These are phyloP conservation scores for Trifolium dubium DNA, from an alignment of 306 rosid genomes.

Conservation along the genomic window DNA sequence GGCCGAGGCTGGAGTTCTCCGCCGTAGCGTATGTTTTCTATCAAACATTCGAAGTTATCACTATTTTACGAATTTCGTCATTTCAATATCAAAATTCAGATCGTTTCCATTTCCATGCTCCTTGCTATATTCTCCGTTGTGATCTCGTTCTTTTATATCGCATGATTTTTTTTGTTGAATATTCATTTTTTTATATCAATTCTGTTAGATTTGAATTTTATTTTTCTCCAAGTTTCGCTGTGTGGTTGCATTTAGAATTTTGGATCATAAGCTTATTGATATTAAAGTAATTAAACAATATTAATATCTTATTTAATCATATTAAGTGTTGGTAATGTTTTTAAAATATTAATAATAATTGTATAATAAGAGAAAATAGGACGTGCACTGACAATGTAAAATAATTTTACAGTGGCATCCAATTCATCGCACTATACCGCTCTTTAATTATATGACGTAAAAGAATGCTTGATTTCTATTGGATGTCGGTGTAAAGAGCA, in stretches of 20 bases:
- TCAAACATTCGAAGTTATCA: no score
- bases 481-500: no score
- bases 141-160: background rate
- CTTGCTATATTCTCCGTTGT: background rate
- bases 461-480: no score
- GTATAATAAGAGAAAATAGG: no score
- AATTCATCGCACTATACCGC: no score
- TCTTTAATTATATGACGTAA: no score
- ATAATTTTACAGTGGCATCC: no score
- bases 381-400: no score
- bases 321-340: background rate
- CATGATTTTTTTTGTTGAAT: background rate
- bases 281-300: background rate
- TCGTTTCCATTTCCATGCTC: no score
- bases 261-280: slow-evolving; percentile 26
- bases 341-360: no score
- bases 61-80: slow-evolving; percentile 10
- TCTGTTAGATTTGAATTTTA: background rate
- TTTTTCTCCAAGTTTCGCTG: no score
- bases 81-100: slow-evolving; percentile 16
- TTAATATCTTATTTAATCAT: slow-evolving; percentile 10
- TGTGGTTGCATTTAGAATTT: slow-evolving; percentile 35
- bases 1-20: slow-evolving; percentile 62
- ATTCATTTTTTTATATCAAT: slow-evolving; percentile 8
- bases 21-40: slow-evolving; percentile 69